Percentiles rank a stretch among this genome's conserved stretches.
Conservation (phyloP, 2,329 filamentous ascomycete species). For the Periconia sp. region DNA sequence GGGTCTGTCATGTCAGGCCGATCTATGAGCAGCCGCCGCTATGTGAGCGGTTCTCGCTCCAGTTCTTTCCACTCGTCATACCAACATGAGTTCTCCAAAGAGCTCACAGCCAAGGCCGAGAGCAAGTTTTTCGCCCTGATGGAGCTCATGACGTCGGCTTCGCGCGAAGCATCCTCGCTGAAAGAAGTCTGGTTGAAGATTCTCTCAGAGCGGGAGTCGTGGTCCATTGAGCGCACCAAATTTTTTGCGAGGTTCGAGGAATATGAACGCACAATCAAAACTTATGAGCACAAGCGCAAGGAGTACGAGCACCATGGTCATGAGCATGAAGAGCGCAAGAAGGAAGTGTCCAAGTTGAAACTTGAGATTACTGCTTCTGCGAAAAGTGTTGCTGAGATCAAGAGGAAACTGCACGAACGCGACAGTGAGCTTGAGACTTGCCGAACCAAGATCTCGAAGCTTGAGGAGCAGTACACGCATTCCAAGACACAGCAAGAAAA, state of each 20-base stretch:
- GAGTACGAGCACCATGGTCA: conserved; percentile 24
- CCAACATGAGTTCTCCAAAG: conserved; percentile 26
- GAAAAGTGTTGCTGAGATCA: conserved; percentile 21
- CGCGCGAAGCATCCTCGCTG: conserved; percentile 23
- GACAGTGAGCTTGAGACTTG: conserved; percentile 20
- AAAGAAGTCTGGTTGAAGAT: conserved; percentile 29
- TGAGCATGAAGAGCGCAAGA: conserved; percentile 23
- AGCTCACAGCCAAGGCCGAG: conserved; percentile 26
- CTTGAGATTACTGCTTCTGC: conserved; percentile 24
- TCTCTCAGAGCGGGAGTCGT: conserved; percentile 27
- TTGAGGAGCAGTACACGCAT: conserved; percentile 9
- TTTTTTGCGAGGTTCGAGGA: conserved; percentile 23
- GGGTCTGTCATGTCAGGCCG: conserved; percentile 7
- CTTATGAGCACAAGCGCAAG: conserved; percentile 23
- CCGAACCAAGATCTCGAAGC: conserved; percentile 20
- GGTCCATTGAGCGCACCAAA: conserved; percentile 21
- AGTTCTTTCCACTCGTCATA: conserved; percentile 27
- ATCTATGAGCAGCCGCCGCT: conserved; percentile 12
- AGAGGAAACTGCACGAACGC: conserved; percentile 24
- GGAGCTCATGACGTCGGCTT: conserved; percentile 29
- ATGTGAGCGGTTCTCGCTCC: conserved; percentile 18
- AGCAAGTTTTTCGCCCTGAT: conserved; percentile 31
- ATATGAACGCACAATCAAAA: conserved; percentile 15
- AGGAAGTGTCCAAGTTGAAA: conserved; percentile 21
- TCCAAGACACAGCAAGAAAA: conserved; percentile 13